Evolutionary conservation across 257 asterid genomes (phyloP), one percentile per base, ranked within the genome.

Genomic region (Anisodus tanguticus): DNA sequence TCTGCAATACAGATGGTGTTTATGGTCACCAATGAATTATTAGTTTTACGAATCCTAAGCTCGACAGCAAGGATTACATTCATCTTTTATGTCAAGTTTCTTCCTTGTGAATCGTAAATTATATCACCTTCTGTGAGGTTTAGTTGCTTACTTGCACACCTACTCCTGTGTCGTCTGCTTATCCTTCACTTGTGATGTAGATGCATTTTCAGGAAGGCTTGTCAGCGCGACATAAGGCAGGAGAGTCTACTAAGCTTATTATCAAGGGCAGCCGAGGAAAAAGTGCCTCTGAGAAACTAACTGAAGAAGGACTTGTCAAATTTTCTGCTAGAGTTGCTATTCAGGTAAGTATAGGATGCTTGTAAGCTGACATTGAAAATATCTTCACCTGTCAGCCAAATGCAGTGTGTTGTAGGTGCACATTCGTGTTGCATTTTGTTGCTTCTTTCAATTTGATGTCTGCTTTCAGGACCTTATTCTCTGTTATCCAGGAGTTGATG

Each of bases 151-250:
- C 49, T 77, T 53, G 82, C 31, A 35, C 15, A 51, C 31, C 63
- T 51, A 83, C 68, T 82, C 83, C 67, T 82, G 22, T 83, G 85
- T 39, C 47, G 81, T 82, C 83, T 85, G 66, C 79, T 81, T 37
- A 69, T 10, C 41, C 54, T 84, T 66, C 60, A 16, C 81, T 81
- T 87, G 53, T 88, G 86, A 84, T 84, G 87, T 89, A 94, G 97
- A 87, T 90, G 95, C 99, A 96, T 90, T 96, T 96, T 85, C 97
- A 93, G 63, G 99, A 96, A 87, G 98, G 95, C 83, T 85, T 94
- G 85, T 93, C 97, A 2, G 97, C 92, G 17, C 91, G 98, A 86
- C 92, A 82, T 84, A 96, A 89, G 87, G 88, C 88, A 82, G 94
- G 94, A 85, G 98, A 94, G 70, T 88, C 95, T 80, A 91, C 93